Evolutionary conservation across 1,284 basidiomycete species (phyloP).

Genomic region (Cerioporus squamosus): DNA sequence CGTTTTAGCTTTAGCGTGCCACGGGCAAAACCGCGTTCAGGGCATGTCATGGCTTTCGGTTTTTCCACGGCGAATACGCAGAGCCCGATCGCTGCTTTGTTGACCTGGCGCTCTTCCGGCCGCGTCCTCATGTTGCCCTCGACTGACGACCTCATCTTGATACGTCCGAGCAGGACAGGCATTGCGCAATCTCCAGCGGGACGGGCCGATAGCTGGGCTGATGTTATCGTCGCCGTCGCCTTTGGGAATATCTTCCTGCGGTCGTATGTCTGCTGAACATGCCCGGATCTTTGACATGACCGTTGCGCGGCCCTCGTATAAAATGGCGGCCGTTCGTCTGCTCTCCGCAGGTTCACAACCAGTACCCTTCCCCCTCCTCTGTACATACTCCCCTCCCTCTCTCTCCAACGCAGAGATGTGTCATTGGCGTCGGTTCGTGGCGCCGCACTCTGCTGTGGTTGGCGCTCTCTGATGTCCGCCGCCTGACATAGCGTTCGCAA

Average conservation of each 20-base stretch:
- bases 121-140: constrained; percentile 27
- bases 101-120: constrained; percentile 19
- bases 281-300: constrained; percentile 27
- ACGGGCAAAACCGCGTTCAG: constrained; percentile 25
- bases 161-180: constrained; percentile 30
- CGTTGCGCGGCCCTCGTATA: constrained; percentile 22
- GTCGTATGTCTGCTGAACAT: constrained; percentile 19
- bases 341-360: constrained; percentile 16
- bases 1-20: constrained; percentile 41
- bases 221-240: constrained; percentile 35
- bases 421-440: constrained; percentile 58
- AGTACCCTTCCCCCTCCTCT: constrained; percentile 22
- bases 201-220: constrained; percentile 33
- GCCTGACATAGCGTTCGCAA: constrained; percentile 52
- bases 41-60: constrained; percentile 9
- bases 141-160: constrained; percentile 37
- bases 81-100: constrained; percentile 34
- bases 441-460: constrained; percentile 8
- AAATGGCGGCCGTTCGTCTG: constrained; percentile 20
- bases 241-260: constrained; percentile 18
- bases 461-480: constrained; percentile 11
- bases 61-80: constrained; percentile 23
- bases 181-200: constrained; percentile 24
- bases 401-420: constrained; percentile 47
- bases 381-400: constrained; percentile 18